These are phyloP conservation scores for Diaporthe vexans DNA, from an alignment of 2,329 filamentous ascomycete species.

Conservation along the genomic window DNA sequence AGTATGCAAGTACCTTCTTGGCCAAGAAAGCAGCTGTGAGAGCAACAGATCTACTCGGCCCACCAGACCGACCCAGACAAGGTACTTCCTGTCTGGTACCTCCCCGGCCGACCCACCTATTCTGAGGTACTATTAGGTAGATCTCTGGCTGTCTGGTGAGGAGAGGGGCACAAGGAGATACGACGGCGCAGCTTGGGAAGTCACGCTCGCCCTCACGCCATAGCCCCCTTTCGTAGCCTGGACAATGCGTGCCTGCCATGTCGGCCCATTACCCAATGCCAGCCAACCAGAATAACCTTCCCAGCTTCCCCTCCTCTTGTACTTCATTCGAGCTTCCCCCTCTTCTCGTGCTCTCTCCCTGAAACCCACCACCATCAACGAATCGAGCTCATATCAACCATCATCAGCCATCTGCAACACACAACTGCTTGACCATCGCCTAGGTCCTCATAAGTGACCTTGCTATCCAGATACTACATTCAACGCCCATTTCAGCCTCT, in stretches of 20 bases:
- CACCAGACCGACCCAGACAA: background rate
- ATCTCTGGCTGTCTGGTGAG: background rate
- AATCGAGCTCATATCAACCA: background rate
- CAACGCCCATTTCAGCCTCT: background rate
- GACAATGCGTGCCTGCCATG: constrained; percentile 39
- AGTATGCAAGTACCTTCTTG: constrained; percentile 2
- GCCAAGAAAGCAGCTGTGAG: background rate
- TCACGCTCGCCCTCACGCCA: constrained; percentile 38
- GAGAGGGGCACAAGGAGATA: constrained; percentile 5
- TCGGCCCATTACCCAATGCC: constrained; percentile 28
- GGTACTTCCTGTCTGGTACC: constrained; percentile 2
- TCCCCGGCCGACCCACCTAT: background rate
- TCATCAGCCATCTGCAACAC: background rate
- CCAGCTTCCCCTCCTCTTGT: constrained; percentile 40
- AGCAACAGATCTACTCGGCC: background rate
- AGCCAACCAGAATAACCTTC: constrained; percentile 36
- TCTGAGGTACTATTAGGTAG: background rate
- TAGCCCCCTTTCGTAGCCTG: constrained; percentile 31
- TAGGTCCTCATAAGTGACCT: background rate
- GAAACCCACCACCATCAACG: background rate
- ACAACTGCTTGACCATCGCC: constrained; percentile 2
- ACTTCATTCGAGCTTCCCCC: constrained; percentile 34
- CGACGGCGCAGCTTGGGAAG: constrained; percentile 29
- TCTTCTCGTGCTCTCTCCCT: constrained; percentile 37
- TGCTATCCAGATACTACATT: background rate